Evolutionary conservation across 2,329 filamentous ascomycete species (phyloP).

Genomic region (Aspergillus aculeatinus): DNA sequence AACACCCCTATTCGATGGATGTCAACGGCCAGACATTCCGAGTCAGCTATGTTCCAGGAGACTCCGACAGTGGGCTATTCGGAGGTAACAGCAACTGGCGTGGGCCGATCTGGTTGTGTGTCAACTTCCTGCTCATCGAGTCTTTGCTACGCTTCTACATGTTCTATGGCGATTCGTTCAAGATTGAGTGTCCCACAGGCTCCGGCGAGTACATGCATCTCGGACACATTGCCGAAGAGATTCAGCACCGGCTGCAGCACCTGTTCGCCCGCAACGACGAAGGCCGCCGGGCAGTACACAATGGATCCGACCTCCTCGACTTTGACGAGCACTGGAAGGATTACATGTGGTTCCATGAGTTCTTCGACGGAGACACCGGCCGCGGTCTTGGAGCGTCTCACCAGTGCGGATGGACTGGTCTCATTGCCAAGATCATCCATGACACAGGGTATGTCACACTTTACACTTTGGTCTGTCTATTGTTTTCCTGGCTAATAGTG

Average conservation of each 20-base stretch:
- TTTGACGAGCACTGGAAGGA: conserved; percentile 93
- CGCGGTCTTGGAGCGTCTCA: conserved; percentile 88
- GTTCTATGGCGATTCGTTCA: conserved; percentile 85
- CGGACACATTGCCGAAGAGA: conserved; percentile 88
- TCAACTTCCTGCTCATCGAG: conserved; percentile 93
- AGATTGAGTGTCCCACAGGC: conserved; percentile 90
- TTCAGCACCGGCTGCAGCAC: conserved; percentile 92
- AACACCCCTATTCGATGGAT: conserved; percentile 90
- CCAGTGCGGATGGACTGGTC: conserved; percentile 93
- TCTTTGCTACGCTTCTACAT: conserved; percentile 94
- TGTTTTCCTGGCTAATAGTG: conserved; percentile 42
- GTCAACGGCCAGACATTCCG: conserved; percentile 88
- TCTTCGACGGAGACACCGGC: conserved; percentile 90
- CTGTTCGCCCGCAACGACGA: conserved; percentile 82
- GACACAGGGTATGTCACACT: conserved; percentile 76
- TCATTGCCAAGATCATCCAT: conserved; percentile 96
- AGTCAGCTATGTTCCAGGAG: conserved; percentile 88
- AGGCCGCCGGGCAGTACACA: conserved; percentile 84
- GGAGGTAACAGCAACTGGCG: conserved; percentile 98
- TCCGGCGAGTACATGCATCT: conserved; percentile 95
- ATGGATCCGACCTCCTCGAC: conserved; percentile 78
- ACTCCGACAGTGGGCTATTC: conserved; percentile 92
- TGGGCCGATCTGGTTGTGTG: conserved; percentile 91
- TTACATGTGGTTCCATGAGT: conserved; percentile 93
- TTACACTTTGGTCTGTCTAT: background rate